Evolutionary conservation across 2,329 filamentous ascomycete genomes (phyloP), one percentile per base, ranked within the genome.

Genomic region (Talaromyces sp.): DNA sequence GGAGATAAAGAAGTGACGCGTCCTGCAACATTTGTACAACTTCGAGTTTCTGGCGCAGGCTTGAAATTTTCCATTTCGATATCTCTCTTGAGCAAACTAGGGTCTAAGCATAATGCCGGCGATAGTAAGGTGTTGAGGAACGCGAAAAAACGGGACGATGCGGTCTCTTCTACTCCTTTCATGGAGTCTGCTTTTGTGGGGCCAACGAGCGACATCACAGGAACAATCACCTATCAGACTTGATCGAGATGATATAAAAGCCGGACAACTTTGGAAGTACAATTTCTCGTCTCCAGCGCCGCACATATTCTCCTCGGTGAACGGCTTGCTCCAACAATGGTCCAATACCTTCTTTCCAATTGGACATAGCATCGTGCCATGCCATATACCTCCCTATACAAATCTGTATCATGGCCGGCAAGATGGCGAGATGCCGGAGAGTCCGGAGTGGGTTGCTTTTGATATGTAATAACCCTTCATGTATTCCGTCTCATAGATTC

Each of bases 361-460:
- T 64, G 81, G 81, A 7, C 79, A 83, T 67, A 76, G 75, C 35
- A 75, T 83, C 58, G 79, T 78, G 0, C 76, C 80, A 3, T 80
- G 78, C 65, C 75, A 78, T 40, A 75, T 83, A 3, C 76, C 80
- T 4, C 72, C 78, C 12, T 79, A 77, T 64, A 82, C 81, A 9
- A 74, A 80, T 61, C 69, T 83, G 40, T 82, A 83, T 70, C 82
- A 84, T 68, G 81, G 81, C 12, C 71, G 80, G 46, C 71, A 69
- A 65, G 79, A 81, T 64, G 70, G 61, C 11, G 69, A 77, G 5
- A 64, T 75, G 3, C 77, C 80, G 3, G 77, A 79, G 16, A 81
- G 76, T 61, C 81, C 81, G 12, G 82, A 84, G 70, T 84, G 81
- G 81, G 71, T 83, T 23, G 79, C 81, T 5, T 80, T 84, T 65